Percentiles rank a stretch among this genome's conserved stretches.
phyloP scores from a whole-genome alignment of 2,329 filamentous ascomycete genomes.

The Pseudogymnoascus sp. region DNA sequence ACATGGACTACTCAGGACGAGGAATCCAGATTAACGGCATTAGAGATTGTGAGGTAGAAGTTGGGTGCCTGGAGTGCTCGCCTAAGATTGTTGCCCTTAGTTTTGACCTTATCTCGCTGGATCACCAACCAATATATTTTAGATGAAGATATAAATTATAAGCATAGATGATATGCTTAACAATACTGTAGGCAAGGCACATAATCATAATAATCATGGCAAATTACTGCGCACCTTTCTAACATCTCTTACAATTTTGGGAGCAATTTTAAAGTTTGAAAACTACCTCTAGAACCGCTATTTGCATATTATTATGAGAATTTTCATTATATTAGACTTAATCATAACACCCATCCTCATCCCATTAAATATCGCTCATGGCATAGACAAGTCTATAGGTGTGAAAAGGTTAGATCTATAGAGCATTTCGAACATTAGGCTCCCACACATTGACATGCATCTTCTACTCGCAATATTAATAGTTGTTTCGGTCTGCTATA shows the following conservation, averaged over 20 bases:
- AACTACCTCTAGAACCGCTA: constrained; percentile 94
- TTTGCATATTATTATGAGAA: constrained; percentile 70
- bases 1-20: neutral
- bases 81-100: neutral
- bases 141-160: neutral
- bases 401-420: constrained; percentile 69
- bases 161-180: constrained; percentile 6
- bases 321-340: constrained; percentile 71
- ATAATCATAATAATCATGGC: constrained; percentile 11
- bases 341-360: constrained; percentile 74
- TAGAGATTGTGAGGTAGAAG: neutral
- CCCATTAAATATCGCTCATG: constrained; percentile 67
- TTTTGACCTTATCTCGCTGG: no score
- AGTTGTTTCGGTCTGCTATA: constrained; percentile 63
- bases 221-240: constrained; percentile 10
- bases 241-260: constrained; percentile 9
- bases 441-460: constrained; percentile 56
- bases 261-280: constrained; percentile 43
- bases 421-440: constrained; percentile 71
- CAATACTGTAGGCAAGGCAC: constrained; percentile 9
- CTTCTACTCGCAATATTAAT: constrained; percentile 66
- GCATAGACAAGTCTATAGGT: constrained; percentile 44
- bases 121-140: neutral
- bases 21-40: neutral
- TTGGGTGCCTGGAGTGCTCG: neutral